Evolutionary conservation across 2,329 filamentous ascomycete species (phyloP), one percentile per base, ranked within the genome.

Genomic region (Cryoendolithus antarcticus): DNA sequence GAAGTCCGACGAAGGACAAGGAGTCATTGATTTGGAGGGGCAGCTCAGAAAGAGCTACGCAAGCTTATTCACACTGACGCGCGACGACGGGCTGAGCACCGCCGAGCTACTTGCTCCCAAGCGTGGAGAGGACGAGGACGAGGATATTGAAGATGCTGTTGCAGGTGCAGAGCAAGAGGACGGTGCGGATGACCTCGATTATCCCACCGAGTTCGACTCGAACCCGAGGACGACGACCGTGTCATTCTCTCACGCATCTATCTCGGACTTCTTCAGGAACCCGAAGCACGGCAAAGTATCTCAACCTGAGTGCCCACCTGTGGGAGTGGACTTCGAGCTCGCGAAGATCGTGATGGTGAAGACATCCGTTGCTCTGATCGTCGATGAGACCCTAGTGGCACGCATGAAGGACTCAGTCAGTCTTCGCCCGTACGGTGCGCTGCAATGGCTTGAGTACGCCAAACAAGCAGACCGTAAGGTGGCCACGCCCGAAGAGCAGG

Each of bases 31-130:
- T 57, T 1, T 60, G 58, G 50, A 60, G 59, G 9, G 66, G n/a
- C 58, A 60, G 1, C 47, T 70, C 0, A 57, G 67, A 2, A 62
- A 60, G 0, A 63, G 67, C 34, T 70, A 64, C 33, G 61, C 63
- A 1, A 67, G 64, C 37, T 69, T 70, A 34, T 70, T 70, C 12
- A 38, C 34, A 9, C 21, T 39, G 9, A 38, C 9, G 12, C 34
- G 40, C 9, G 40, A 42, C 13, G 40, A 42, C 15, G 40, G 40
- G 27, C 35, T 42, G 3, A 21, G 35, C n/a, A 39, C 35, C 10
- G 40, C 40, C n/a, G 31, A 42, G 30, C 34, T 42, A 13, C 30
- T 29, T 30, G 32, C 35, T 30, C 13, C 40, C 11, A 42, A 34
- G 3, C 15, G 13, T 13, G 19, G 19, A 12, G 35, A 28, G 12